Base-by-base conservation (phyloP, 495 filamentous ascomycete genomes). In the Darksidea phi region DNA sequence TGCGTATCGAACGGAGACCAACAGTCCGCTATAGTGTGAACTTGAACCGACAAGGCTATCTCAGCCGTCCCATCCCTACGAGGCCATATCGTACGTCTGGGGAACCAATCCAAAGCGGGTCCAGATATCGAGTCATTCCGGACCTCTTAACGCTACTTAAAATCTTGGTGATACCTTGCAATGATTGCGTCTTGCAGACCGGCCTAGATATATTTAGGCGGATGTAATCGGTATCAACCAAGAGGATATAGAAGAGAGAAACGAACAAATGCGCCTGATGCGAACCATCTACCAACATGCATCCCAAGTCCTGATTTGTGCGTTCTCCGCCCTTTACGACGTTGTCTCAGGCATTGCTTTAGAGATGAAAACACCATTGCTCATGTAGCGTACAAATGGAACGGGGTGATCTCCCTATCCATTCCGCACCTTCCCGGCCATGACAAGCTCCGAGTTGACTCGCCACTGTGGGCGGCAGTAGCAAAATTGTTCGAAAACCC, bases 231-330 rank as follows among this genome's bases (percentile, higher is more conserved):
- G 45, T 18, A 48, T 48, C 7, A 17, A 48, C 17, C 45, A 48
- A 24, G 45, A 48, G 7, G 21, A 48, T 48, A 24, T 18, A 24
- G 45, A 48, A 18, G 45, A 48, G 45, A 17, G 21, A 48, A 24
- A 24, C n/a, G 11, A 48, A 18, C 45, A 48, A 48, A 17, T 48
- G n/a, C n/a, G 45, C n/a, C 45, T 18, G 45, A 48, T 48, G 45
- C n/a, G n/a, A 24, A 18, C 45, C 11, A 48, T 48, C 21, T 48
- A 48, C 21, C 45, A 48, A 48, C 45, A 18, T 11, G 45, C 45
- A 24, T 8, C 8, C n/a, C n/a, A 48, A 48, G 45, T 48, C n/a
- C 45, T 48, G n/a, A 48, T 48, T 48, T 48, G 45, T 38, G 36
- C 36, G 15, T 38, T 38, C 15, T 38, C 36, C 15, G 36, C 36